Base-by-base conservation (phyloP, 306 rosid species). In the Macrotyloma uniflorum region DNA sequence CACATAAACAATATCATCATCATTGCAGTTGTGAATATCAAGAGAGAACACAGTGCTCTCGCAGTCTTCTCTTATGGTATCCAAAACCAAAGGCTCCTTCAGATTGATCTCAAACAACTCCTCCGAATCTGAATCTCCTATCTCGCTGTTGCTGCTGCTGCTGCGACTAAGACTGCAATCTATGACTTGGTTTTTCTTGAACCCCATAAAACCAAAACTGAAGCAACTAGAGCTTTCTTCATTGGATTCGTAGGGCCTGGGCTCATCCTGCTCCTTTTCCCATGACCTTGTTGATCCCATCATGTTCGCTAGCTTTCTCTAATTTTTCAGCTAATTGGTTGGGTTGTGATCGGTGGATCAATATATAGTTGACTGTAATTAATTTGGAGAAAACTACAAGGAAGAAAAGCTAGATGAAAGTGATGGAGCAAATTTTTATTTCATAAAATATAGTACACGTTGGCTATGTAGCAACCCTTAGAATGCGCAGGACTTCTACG, bases 1-100 rank as follows among this genome's bases (percentile, higher is more conserved):
- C 43, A 93, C 96, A 69, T 90, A 86, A 43, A 93, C 90, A 84
- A 76, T 45, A 47, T 86, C 83, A 20, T 62, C 15, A 6, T 62
- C 32, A 6, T 35, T 26, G 13, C 76, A 67, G 15, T 33, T 1
- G 23, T 55, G 7, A 28, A 83, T 33, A 57, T 83, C 86, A 46
- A 83, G 76, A 55, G 86, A 83, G 72, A 83, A 83, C 33, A 83
- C 86, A 4, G 67, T 65, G 83, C 83, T 83, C 33, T 82, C 88
- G 24, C 32, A 79, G 15, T 89, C 97, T 75, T 89, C 97, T 57
- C 40, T 70, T 50, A 88, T 88, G 51, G 88, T 53, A 26, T 82
- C 91, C 40, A 30, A 61, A 61, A 20, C 2, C 89, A 92, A 71
- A 78, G 15, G 74, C 83, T 47, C 40, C 67, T n/a, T 67, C 65